A percentile compares a stretch with the other conserved stretches of the same genome.
These are phyloP conservation scores for Trichoderma sp. DNA, from an alignment of 2,329 filamentous ascomycete genomes.

Conservation along the genomic window DNA sequence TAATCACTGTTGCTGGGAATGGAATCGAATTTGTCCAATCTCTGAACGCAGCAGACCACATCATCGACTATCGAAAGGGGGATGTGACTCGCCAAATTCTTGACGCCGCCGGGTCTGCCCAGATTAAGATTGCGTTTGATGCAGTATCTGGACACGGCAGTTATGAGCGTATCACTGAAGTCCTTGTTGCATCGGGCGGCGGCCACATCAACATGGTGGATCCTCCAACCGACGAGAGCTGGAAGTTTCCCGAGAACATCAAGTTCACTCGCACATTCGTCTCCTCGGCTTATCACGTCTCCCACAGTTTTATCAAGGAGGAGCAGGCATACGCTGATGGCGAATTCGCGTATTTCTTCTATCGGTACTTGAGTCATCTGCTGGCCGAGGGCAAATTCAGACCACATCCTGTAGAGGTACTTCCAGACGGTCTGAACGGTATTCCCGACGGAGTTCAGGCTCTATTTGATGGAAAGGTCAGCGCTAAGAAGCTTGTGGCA, in stretches of 20 bases:
- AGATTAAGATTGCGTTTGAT: conserved; percentile 1
- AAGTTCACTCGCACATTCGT: conserved; percentile 13
- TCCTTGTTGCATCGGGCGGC: conserved; percentile 5
- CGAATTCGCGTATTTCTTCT: conserved; percentile 11
- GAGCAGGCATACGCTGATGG: conserved; percentile 6
- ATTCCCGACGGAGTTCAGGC: conserved; percentile 17
- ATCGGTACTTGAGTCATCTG: conserved; percentile 11
- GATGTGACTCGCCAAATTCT: conserved; percentile 6
- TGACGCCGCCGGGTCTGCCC: neutral
- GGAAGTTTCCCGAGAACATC: conserved; percentile 1
- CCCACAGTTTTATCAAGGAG: conserved; percentile 8
- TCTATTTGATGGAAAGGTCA: conserved; percentile 23
- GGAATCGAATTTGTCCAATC: conserved; percentile 9
- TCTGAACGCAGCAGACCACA: conserved; percentile 5
- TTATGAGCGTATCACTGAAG: conserved; percentile 10
- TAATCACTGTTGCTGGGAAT: conserved; percentile 57
- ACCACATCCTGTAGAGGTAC: conserved; percentile 24
- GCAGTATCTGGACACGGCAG: conserved; percentile 8
- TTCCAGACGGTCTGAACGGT: conserved; percentile 24
- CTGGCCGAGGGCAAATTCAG: conserved; percentile 13
- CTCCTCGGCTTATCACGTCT: conserved; percentile 12
- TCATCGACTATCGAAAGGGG: conserved; percentile 13
- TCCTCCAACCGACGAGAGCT: neutral
- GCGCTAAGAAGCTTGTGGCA: conserved; percentile 23
- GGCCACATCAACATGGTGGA: conserved; percentile 15